Conservation (phyloP, 2,329 filamentous ascomycete species). For the Aspergillus tubingensis region DNA sequence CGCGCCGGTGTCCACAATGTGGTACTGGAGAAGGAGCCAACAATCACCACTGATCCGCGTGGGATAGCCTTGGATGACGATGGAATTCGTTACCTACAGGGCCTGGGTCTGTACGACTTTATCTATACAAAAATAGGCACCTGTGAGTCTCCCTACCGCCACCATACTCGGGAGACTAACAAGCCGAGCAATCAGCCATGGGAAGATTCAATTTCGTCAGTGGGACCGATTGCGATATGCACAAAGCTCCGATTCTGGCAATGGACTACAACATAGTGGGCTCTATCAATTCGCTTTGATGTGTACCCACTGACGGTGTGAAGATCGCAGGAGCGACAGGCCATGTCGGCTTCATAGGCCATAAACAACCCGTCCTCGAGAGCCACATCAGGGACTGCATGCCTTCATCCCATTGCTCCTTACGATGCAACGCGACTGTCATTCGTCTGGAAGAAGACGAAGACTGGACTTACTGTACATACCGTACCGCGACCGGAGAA, state of each 20-base stretch:
- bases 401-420: constrained; percentile 13
- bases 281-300: background rate
- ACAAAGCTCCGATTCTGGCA: constrained; percentile 25
- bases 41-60: constrained; percentile 36
- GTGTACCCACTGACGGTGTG: background rate
- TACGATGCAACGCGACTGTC: constrained; percentile 23
- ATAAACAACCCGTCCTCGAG: constrained; percentile 35
- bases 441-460: constrained; percentile 17
- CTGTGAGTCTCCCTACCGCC: constrained; percentile 15
- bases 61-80: constrained; percentile 39
- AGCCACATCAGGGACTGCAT: constrained; percentile 23
- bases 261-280: constrained; percentile 26
- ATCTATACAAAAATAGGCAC: constrained; percentile 32
- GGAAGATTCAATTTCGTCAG: constrained; percentile 28
- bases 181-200: constrained; percentile 16
- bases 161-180: background rate
- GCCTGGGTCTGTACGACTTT: constrained; percentile 30
- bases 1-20: constrained; percentile 27
- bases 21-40: constrained; percentile 31
- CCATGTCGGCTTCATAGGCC: constrained; percentile 32
- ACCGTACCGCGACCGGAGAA: constrained; percentile 22
- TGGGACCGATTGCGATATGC: constrained; percentile 22
- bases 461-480: constrained; percentile 20
- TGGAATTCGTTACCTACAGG: constrained; percentile 34
- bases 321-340: constrained; percentile 32